phyloP scores from a whole-genome alignment of 169 alveolate genomes.

The Sarcocystis neurona region DNA sequence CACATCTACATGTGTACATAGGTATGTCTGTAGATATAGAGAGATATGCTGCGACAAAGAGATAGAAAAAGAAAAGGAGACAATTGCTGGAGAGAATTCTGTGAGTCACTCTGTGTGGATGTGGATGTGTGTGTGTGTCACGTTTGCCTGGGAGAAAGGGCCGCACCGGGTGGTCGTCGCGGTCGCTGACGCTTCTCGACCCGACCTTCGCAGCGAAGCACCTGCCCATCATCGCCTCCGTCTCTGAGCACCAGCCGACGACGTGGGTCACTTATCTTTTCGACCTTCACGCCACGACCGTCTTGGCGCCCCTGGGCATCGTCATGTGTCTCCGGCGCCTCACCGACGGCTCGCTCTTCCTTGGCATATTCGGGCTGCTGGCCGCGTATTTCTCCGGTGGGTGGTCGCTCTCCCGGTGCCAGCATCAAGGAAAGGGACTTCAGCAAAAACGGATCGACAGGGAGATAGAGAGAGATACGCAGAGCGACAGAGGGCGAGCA shows the following conservation, averaged over 20 bases:
- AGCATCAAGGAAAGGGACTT: background rate
- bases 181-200: conserved; percentile 94
- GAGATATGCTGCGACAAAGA: too few relatives aligned
- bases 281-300: conserved; percentile 64
- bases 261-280: conserved; percentile 88
- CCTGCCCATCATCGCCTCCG: conserved; percentile 98
- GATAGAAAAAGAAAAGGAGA: too few relatives aligned
- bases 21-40: too few relatives aligned
- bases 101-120: background rate
- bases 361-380: conserved; percentile 91
- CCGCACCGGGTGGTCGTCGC: conserved; percentile 91
- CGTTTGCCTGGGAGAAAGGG: conserved; percentile 73
- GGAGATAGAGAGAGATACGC: conserved; percentile 41
- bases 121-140: background rate
- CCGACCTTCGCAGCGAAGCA: conserved; percentile 96
- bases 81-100: too few relatives aligned
- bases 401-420: background rate
- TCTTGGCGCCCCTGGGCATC: conserved; percentile 68
- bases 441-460: background rate
- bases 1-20: too few relatives aligned
- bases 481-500: too few relatives aligned
- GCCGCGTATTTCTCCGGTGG: conserved; percentile 90
- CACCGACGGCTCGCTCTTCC: conserved; percentile 88
- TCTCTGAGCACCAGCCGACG: conserved; percentile 99
- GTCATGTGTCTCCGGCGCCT: conserved; percentile 81